These are phyloP conservation scores for Phytophthora multivora DNA, from an alignment of 352 stramenopile species.

Conservation along the genomic window DNA sequence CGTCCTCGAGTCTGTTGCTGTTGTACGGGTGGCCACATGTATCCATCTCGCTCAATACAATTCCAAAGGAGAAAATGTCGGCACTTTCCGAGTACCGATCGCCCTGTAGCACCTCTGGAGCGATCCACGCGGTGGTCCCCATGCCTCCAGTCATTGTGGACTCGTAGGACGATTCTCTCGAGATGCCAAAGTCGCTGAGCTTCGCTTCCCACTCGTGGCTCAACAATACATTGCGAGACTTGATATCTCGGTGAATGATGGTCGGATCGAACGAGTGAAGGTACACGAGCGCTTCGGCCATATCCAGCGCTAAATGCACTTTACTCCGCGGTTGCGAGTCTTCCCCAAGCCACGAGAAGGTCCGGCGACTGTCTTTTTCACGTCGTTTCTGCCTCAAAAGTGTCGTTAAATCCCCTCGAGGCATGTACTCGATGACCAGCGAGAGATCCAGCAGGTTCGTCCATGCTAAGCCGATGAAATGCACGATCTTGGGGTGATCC, in stretches of 20 bases:
- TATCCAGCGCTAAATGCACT: conserved; percentile 36
- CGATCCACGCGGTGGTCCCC: conserved; percentile 65
- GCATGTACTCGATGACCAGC: conserved; percentile 52
- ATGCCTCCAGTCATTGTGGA: conserved; percentile 49
- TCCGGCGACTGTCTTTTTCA: conserved; percentile 36
- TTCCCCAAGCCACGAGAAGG: conserved; percentile 33
- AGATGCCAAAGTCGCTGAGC: conserved; percentile 64
- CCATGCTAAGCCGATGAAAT: conserved; percentile 54
- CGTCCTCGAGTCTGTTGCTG: conserved; percentile 22
- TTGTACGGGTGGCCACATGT: conserved; percentile 46
- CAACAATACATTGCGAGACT: conserved; percentile 52
- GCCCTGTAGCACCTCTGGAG: conserved; percentile 66
- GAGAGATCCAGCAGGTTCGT: conserved; percentile 54
- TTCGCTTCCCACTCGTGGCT: conserved; percentile 46
- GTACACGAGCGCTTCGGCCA: conserved; percentile 50
- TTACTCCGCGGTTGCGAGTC: conserved; percentile 34
- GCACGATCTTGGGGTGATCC: conserved; percentile 45
- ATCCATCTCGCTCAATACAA: conserved; percentile 56
- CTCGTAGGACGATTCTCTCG: conserved; percentile 26
- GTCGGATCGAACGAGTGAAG: conserved; percentile 48
- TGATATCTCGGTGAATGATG: conserved; percentile 60
- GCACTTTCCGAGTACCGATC: conserved; percentile 60
- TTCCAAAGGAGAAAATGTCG: conserved; percentile 77
- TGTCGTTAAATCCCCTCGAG: conserved; percentile 45
- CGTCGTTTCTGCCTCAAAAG: conserved; percentile 30